A percentile compares a stretch with the other conserved stretches of the same genome.
These are phyloP conservation scores for Fagus crenata DNA, from an alignment of 306 rosid genomes.

Conservation along the genomic window DNA sequence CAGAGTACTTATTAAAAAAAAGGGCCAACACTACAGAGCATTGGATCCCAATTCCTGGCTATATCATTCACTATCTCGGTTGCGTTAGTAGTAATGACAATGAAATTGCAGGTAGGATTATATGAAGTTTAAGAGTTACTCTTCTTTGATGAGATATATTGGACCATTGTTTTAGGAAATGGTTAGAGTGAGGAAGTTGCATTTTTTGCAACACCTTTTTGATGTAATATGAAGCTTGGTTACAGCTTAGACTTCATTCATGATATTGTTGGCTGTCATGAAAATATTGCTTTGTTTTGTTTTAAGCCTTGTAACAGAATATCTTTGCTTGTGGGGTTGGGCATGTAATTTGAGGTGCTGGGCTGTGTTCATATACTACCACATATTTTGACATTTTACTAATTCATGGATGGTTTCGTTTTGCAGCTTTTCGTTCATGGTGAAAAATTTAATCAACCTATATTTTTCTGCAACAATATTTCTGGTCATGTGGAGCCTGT, in stretches of 20 bases:
- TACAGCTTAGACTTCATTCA: neutral
- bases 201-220: neutral
- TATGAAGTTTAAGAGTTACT: neutral
- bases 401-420: conserved; percentile 20
- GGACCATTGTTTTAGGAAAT: neutral
- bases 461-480: conserved; percentile 93
- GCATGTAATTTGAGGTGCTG: neutral
- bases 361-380: neutral
- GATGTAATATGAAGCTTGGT: neutral
- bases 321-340: conserved; percentile 3
- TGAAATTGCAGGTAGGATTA: too few relatives aligned
- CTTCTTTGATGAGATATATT: neutral
- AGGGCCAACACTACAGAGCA: too few relatives aligned
- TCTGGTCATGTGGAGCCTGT: conserved; percentile 95
- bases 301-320: neutral
- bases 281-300: neutral
- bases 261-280: neutral
- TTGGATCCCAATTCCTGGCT: too few relatives aligned
- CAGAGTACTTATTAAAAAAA: too few relatives aligned
- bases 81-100: neutral
- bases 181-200: neutral
- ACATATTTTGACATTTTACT: neutral
- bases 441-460: conserved; percentile 95
- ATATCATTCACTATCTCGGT: neutral
- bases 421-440: conserved; percentile 76